phyloP scores from a whole-genome alignment of 345 rosid genomes.

The Microthlaspi erraticum region DNA sequence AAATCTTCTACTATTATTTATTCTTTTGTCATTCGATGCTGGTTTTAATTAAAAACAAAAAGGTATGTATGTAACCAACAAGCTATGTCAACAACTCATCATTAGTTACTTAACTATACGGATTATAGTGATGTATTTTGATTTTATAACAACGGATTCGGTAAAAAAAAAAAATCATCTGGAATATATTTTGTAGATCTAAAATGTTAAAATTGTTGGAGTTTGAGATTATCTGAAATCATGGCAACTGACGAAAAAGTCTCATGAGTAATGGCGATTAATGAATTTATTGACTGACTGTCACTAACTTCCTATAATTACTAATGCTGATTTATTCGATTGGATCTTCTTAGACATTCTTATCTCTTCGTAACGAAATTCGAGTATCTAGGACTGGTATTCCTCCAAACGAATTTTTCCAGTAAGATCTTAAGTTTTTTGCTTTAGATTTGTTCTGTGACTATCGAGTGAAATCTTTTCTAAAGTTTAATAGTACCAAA shows the following conservation, averaged over 20 bases:
- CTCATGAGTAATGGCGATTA: background rate
- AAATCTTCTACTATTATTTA: no score
- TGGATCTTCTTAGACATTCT: no score
- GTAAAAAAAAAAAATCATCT: no score
- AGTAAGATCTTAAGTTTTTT: background rate
- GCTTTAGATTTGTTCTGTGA: background rate
- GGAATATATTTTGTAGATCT: no score
- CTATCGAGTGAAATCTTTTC: slow-evolving; percentile 10
- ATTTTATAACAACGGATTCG: no score
- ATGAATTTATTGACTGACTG: background rate
- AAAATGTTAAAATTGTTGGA: background rate
- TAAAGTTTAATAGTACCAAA: background rate
- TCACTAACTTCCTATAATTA: background rate
- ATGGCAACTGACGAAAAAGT: background rate
- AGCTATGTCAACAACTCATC: no score
- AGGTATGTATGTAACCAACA: no score
- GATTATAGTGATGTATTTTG: no score
- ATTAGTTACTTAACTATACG: no score
- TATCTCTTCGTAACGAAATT: background rate
- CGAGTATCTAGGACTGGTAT: background rate
- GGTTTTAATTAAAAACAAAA: no score
- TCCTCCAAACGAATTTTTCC: background rate
- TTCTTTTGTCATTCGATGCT: no score
- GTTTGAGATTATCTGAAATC: background rate
- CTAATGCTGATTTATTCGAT: background rate